Evolutionary conservation across 1,139 yeast genomes (phyloP).

Genomic region (Geotrichum candidum): DNA sequence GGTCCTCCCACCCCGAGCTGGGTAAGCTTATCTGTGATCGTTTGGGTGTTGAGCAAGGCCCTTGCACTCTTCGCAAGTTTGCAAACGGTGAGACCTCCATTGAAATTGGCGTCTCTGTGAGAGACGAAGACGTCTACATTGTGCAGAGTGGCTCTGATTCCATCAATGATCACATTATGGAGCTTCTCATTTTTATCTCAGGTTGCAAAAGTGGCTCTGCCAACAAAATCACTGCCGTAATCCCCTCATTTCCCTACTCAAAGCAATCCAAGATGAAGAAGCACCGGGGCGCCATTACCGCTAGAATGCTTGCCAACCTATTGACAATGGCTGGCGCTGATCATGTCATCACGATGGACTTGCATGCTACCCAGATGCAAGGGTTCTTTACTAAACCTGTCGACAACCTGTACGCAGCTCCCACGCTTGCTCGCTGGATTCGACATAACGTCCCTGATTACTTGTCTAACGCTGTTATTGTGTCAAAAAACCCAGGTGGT

Average conservation of each 20-base stretch:
- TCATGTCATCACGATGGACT: slow-evolving; percentile 95
- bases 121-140: slow-evolving; percentile 95
- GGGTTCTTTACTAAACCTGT: slow-evolving; percentile 97
- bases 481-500: slow-evolving; percentile 97
- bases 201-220: slow-evolving; percentile 99
- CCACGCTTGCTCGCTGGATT: slow-evolving; percentile 95
- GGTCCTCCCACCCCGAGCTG: slow-evolving; percentile 91
- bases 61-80: slow-evolving; percentile 83
- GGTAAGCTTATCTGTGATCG: slow-evolving; percentile 86
- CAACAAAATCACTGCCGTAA: slow-evolving; percentile 90
- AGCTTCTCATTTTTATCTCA: slow-evolving; percentile 79
- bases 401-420: slow-evolving; percentile 93
- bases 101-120: slow-evolving; percentile 86
- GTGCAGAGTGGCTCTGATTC: slow-evolving; percentile 88
- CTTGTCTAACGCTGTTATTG: slow-evolving; percentile 76
- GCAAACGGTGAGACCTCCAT: slow-evolving; percentile 97
- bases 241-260: slow-evolving; percentile 96
- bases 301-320: slow-evolving; percentile 96
- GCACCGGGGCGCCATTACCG: slow-evolving; percentile 97
- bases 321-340: slow-evolving; percentile 98
- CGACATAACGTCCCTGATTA: slow-evolving; percentile 82
- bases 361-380: slow-evolving; percentile 98
- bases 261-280: slow-evolving; percentile 97
- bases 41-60: slow-evolving; percentile 92
- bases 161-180: slow-evolving; percentile 95